These are phyloP conservation scores for Drechslerella dactyloides DNA, from an alignment of 2,329 filamentous ascomycete genomes.

Conservation along the genomic window DNA sequence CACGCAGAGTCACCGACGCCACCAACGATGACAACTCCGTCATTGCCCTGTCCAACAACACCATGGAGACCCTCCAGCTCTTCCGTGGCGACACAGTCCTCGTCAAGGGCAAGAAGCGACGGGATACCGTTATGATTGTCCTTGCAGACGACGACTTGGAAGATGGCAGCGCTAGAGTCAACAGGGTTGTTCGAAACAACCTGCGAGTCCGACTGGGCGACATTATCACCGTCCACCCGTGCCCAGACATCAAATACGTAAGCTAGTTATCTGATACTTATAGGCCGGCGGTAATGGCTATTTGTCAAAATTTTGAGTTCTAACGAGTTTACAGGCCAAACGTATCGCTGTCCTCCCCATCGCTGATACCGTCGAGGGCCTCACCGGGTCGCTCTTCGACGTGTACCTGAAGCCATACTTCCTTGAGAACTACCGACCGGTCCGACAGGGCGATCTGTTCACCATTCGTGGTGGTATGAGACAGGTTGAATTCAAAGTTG, in stretches of 20 bases:
- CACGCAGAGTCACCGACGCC: constrained; percentile 87
- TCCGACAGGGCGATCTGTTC: constrained; percentile 96
- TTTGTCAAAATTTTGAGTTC: not conserved
- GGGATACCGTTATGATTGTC: constrained; percentile 97
- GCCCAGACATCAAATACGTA: constrained; percentile 99
- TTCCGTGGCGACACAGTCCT: constrained; percentile 98
- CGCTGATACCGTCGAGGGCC: constrained; percentile 95
- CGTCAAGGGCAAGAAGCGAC: constrained; percentile 99
- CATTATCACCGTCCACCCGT: constrained; percentile 94
- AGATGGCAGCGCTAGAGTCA: constrained; percentile 95
- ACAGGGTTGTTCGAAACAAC: constrained; percentile 98
- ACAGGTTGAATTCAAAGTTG: constrained; percentile 99
- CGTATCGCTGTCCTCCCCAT: constrained; percentile 98
- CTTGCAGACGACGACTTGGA: constrained; percentile 97
- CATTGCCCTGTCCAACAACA: constrained; percentile 96
- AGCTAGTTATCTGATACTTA: constrained; percentile 58
- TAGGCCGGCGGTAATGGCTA: not conserved
- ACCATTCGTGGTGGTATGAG: constrained; percentile 97
- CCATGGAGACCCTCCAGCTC: constrained; percentile 96
- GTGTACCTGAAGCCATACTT: constrained; percentile 99
- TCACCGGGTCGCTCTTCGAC: constrained; percentile 97
- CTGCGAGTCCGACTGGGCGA: constrained; percentile 95
- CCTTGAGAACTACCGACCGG: constrained; percentile 96
- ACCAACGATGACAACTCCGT: constrained; percentile 98
- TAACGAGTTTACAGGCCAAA: constrained; percentile 74